Evolutionary conservation across 2,329 filamentous ascomycete species (phyloP).

Genomic region (Fusarium nematophilum): DNA sequence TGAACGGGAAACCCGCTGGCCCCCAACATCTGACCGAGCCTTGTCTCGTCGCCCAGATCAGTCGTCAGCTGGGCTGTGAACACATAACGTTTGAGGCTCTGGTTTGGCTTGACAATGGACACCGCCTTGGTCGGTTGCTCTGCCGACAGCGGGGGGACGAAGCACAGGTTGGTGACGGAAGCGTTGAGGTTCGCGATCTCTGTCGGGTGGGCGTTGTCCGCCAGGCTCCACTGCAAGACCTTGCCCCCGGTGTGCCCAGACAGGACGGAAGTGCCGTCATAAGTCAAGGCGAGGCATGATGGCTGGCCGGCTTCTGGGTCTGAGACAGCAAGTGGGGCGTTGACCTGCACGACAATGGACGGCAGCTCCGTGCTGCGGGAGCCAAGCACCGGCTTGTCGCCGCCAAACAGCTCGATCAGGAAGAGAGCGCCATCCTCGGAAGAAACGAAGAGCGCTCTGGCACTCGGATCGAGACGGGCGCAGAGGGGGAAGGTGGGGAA

Average conservation of each 20-base stretch:
- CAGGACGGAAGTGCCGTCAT: conserved; percentile 83
- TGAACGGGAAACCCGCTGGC: conserved; percentile 60
- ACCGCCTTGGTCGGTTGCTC: conserved; percentile 60
- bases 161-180: conserved; percentile 83
- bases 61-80: conserved; percentile 72
- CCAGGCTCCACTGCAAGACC: conserved; percentile 83
- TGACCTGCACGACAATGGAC: conserved; percentile 67
- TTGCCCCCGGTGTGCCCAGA: conserved; percentile 86
- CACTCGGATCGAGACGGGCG: conserved; percentile 81
- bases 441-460: conserved; percentile 83
- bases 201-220: conserved; percentile 73
- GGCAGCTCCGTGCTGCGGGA: conserved; percentile 63
- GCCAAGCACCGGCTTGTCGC: conserved; percentile 66
- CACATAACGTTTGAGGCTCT: conserved; percentile 72
- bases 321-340: conserved; percentile 64
- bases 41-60: conserved; percentile 52
- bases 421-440: conserved; percentile 85
- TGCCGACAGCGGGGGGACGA: conserved; percentile 70
- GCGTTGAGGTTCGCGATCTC: conserved; percentile 80
- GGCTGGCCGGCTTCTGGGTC: conserved; percentile 73
- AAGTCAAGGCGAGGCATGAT: conserved; percentile 77
- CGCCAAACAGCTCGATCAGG: conserved; percentile 77
- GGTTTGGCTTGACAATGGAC: conserved; percentile 83
- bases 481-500: conserved; percentile 80
- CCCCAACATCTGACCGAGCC: conserved; percentile 59